These are phyloP conservation scores for Aspergillus pseudonomiae DNA, from an alignment of 2,329 filamentous ascomycete genomes.

Conservation along the genomic window DNA sequence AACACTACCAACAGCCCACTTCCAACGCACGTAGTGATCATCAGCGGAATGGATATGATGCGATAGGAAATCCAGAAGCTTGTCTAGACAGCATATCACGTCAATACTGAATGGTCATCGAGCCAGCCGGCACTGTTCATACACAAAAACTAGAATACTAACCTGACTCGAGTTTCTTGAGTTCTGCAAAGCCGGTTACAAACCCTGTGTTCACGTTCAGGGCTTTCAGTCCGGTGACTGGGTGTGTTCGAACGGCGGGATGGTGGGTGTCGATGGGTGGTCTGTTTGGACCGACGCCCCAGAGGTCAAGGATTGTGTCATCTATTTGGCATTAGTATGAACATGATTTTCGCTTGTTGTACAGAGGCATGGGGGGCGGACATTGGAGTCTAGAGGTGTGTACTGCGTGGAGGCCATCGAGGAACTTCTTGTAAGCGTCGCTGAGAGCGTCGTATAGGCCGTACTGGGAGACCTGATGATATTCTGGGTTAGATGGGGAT, in stretches of 20 bases:
- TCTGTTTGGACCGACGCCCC: conserved; percentile 46
- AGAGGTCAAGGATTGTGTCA: conserved; percentile 52
- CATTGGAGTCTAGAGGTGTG: conserved; percentile 42
- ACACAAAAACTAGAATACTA: no score
- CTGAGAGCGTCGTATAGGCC: conserved; percentile 41
- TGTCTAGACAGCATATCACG: conserved; percentile 25
- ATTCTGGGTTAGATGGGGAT: not conserved
- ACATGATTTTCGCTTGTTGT: not conserved
- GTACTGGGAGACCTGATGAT: conserved; percentile 34
- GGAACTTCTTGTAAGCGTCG: conserved; percentile 41
- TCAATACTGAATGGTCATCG: not conserved
- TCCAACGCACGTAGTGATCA: conserved; percentile 55
- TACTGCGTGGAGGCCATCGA: conserved; percentile 50
- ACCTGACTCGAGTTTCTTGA: conserved; percentile 53
- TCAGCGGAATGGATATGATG: conserved; percentile 55
- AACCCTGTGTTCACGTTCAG: conserved; percentile 53
- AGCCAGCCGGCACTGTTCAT: not conserved
- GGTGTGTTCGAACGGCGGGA: conserved; percentile 54
- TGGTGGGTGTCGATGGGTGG: conserved; percentile 54
- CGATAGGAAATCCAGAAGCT: conserved; percentile 50
- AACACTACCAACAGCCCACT: conserved; percentile 53
- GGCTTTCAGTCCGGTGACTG: conserved; percentile 52
- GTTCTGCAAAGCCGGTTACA: conserved; percentile 53
- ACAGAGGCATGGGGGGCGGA: not conserved
- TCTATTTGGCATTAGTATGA: conserved; percentile 20